These are phyloP conservation scores for Eucalyptus pauciflora DNA, from an alignment of 345 rosid genomes.

Conservation along the genomic window DNA sequence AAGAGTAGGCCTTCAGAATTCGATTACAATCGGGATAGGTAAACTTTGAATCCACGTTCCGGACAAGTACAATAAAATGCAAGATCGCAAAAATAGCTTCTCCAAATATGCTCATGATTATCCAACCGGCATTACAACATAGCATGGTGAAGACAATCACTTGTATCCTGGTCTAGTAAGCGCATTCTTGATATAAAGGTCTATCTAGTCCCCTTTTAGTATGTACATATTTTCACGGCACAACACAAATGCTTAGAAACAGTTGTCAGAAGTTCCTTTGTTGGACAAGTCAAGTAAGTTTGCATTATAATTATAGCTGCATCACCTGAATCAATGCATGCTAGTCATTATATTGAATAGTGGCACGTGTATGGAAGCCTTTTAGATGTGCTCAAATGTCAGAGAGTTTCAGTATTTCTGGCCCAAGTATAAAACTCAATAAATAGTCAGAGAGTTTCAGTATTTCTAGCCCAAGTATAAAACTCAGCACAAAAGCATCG, in stretches of 20 bases:
- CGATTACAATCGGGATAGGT: constrained; percentile 24
- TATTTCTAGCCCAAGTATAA: background rate
- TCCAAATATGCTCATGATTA: too few species aligned
- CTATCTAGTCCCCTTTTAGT: background rate
- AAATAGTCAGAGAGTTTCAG: background rate
- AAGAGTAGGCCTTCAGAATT: constrained; percentile 2
- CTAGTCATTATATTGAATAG: too few species aligned
- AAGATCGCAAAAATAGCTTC: too few species aligned
- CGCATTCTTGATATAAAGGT: background rate
- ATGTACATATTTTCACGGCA: background rate
- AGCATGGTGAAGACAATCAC: background rate
- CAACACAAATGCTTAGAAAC: background rate
- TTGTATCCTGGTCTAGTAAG: background rate
- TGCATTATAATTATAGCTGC: background rate
- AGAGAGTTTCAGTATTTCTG: too few species aligned
- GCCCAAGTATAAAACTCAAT: too few species aligned
- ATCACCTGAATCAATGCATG: background rate
- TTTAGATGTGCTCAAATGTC: too few species aligned
- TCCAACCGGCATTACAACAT: too few species aligned
- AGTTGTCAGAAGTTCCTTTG: background rate
- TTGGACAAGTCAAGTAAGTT: background rate
- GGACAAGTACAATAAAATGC: too few species aligned
- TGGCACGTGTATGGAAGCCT: too few species aligned
- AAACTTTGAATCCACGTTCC: background rate
- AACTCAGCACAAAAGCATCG: background rate